phyloP scores from a whole-genome alignment of 2,329 filamentous ascomycete genomes.

The Penicillium thymicola region DNA sequence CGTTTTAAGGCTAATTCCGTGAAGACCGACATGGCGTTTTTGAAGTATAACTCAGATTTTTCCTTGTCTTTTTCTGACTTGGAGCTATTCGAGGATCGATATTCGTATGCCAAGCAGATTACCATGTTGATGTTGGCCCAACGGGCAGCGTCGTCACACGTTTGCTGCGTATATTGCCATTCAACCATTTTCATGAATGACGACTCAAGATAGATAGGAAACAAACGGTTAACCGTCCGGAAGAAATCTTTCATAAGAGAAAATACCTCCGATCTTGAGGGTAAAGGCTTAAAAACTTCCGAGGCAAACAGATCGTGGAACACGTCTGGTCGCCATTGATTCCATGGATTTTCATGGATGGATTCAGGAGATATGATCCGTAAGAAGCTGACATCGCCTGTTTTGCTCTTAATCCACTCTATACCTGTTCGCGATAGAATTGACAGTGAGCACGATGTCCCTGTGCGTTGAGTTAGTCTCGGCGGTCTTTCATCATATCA shows the following conservation, averaged over 20 bases:
- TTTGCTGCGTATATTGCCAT: slow-evolving; percentile 84
- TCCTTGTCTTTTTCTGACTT: slow-evolving; percentile 84
- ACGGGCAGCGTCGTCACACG: slow-evolving; percentile 90
- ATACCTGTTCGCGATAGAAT: slow-evolving; percentile 96
- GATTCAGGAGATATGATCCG: slow-evolving; percentile 79
- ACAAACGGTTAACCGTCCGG: slow-evolving; percentile 96
- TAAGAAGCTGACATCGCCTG: slow-evolving; percentile 86
- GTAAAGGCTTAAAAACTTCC: slow-evolving; percentile 74
- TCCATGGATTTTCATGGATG: slow-evolving; percentile 83
- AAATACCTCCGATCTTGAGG: slow-evolving; percentile 78
- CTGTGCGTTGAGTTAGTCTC: slow-evolving; percentile 43
- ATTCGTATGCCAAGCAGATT: slow-evolving; percentile 79
- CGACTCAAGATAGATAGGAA: slow-evolving; percentile 89
- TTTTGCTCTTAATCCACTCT: slow-evolving; percentile 94
- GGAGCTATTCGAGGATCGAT: slow-evolving; percentile 87
- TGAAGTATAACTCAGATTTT: slow-evolving; percentile 87
- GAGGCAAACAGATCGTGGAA: slow-evolving; percentile 87
- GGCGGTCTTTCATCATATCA: background rate
- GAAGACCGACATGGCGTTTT: slow-evolving; percentile 91
- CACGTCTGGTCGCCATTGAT: slow-evolving; percentile 92
- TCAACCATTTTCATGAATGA: slow-evolving; percentile 96
- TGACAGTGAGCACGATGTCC: slow-evolving; percentile 89
- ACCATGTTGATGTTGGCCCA: slow-evolving; percentile 94
- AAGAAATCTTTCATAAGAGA: slow-evolving; percentile 88
- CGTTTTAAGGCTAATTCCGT: slow-evolving; percentile 89